These are phyloP conservation scores for Scutellaria galericulata DNA, from an alignment of 257 asterid genomes.

Conservation along the genomic window DNA sequence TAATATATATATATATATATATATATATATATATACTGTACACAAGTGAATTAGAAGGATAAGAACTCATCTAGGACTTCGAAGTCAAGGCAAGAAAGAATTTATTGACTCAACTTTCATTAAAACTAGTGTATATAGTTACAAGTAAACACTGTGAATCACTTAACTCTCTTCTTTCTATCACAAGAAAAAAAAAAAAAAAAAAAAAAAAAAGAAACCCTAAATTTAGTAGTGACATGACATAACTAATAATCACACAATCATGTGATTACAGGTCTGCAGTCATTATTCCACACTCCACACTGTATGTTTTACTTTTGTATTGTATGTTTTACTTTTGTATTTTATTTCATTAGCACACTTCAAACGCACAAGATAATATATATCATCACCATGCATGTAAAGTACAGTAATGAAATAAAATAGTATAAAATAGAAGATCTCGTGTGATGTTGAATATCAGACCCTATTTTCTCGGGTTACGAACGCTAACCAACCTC, in stretches of 20 bases:
- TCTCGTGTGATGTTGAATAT: not conserved
- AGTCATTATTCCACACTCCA: not conserved
- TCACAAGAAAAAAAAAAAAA: not conserved
- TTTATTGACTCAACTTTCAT: not conserved
- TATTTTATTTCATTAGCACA: not conserved
- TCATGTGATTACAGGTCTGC: not conserved
- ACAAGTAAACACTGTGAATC: conserved; percentile 10
- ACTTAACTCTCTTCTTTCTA: not conserved
- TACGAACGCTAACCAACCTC: conserved; percentile 51
- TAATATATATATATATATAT: too few relatives aligned
- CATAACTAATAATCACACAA: not conserved
- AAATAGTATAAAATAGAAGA: not conserved
- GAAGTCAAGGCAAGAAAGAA: too few relatives aligned
- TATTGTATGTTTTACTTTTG: not conserved
- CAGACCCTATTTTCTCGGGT: not conserved
- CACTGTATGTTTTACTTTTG: too few relatives aligned
- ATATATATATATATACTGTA: too few relatives aligned
- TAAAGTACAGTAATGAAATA: not conserved
- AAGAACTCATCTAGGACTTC: too few relatives aligned
- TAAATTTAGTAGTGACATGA: not conserved
- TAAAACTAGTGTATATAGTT: conserved; percentile 21
- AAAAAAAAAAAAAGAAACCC: not conserved
- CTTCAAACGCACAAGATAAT: too few relatives aligned
- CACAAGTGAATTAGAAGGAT: too few relatives aligned
- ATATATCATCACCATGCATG: not conserved